Base-by-base conservation (phyloP, 495 filamentous ascomycete genomes). In the Penicillium bovifimosum region DNA sequence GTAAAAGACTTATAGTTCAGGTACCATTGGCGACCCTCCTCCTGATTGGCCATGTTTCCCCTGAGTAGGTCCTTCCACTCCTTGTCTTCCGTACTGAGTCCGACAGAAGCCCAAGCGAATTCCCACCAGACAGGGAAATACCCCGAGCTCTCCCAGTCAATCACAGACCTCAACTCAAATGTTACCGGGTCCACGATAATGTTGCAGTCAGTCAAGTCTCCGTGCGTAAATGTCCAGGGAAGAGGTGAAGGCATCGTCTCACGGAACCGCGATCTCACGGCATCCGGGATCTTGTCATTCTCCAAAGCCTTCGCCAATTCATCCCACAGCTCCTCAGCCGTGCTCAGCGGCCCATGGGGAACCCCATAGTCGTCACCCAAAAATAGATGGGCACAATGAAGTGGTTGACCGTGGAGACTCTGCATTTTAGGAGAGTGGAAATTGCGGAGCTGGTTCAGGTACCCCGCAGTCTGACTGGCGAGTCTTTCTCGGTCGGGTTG, bases 41-140 rank as follows among this genome's bases (percentile, higher is more conserved):
- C 31, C 28, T 62, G 45, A 54, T 64, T 59, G 46, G 61, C 50
- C 58, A 66, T 61, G 52, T 61, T 55, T 35, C 52, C 53, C 28
- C 32, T 20, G n/a, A 58, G 45, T 24, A 57, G 24, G 53, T 47
- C 31, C 41, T 66, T 61, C 52, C 62, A 63, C 29, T 61, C 58
- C 26, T 43, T 34, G 33, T 61, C 58, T 35, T 58, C 54, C 9
- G 50, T 11, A 20, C 57, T 33, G 3, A 41, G 31, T 3, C 44
- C 20, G 38, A 58, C 18, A 13, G 24, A 29, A 16, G 50, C 32
- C 36, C 48, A 52, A 11, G 47, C 27, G 53, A 62, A 74, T 50
- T 73, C 62, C 64, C 61, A 63, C 67, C 67, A 68, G 9, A 62
- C 56, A 17, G 64, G 70, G 27, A 56, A 65, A 34, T 63, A 71